Evolutionary conservation across 1,284 basidiomycete genomes (phyloP).

Genomic region (Ustilago vetiveriae): DNA sequence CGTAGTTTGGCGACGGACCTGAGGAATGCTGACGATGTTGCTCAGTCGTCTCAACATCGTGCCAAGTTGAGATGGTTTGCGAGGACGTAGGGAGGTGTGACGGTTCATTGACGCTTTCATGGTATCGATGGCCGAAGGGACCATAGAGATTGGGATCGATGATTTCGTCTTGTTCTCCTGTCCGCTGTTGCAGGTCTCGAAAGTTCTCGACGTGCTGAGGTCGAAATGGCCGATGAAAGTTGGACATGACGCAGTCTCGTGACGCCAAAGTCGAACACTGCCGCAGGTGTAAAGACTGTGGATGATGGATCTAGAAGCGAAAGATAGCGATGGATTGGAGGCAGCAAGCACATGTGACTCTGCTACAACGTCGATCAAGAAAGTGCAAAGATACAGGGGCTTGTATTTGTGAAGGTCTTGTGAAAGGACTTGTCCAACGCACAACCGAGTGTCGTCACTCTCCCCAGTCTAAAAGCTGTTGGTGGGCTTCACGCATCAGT

Average conservation of each 20-base stretch:
- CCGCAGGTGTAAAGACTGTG: too few relatives aligned
- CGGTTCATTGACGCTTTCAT: not conserved
- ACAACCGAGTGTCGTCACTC: too few relatives aligned
- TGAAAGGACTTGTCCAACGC: too few relatives aligned
- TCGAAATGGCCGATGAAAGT: conserved; percentile 23
- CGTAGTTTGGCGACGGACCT: not conserved
- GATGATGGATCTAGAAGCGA: too few relatives aligned
- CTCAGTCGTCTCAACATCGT: conserved; percentile 32
- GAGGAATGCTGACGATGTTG: conserved; percentile 14
- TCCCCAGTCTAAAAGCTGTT: too few relatives aligned
- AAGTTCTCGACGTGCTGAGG: not conserved
- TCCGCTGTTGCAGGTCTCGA: not conserved
- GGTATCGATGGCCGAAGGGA: conserved; percentile 37
- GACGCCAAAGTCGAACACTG: not conserved
- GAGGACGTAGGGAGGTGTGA: conserved; percentile 1
- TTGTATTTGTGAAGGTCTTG: too few relatives aligned
- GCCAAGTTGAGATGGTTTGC: conserved; percentile 15
- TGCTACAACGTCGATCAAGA: too few relatives aligned
- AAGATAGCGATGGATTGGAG: too few relatives aligned
- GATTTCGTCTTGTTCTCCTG: conserved; percentile 11
- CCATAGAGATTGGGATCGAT: conserved; percentile 50
- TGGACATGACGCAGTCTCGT: conserved; percentile 19
- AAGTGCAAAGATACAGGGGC: too few relatives aligned
- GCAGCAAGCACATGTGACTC: too few relatives aligned
- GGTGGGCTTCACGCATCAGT: too few relatives aligned